These are phyloP conservation scores for Penicillium cosmopolitanum DNA, from an alignment of 495 filamentous ascomycete species.

Conservation along the genomic window DNA sequence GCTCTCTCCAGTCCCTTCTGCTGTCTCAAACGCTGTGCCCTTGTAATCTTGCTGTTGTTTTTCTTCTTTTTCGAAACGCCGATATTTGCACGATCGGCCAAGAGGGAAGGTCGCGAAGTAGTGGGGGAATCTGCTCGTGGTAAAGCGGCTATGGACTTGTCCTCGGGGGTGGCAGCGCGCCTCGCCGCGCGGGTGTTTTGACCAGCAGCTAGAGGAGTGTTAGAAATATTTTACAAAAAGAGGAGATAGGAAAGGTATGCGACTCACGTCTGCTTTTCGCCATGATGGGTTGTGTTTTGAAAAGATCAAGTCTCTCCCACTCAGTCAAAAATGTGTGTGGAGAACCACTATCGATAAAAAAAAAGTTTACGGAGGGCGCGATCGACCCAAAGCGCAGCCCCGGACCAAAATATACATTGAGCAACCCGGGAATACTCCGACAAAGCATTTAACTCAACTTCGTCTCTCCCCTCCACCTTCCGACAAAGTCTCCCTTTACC, in stretches of 20 bases:
- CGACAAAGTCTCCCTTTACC: neutral
- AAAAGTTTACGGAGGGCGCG: slow-evolving; percentile 36
- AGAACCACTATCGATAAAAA: slow-evolving; percentile 50
- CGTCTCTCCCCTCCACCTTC: slow-evolving; percentile 17
- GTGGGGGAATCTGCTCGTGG: slow-evolving; percentile 57
- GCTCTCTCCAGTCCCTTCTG: slow-evolving; percentile 76
- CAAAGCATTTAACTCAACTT: slow-evolving; percentile 3
- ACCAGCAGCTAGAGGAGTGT: slow-evolving; percentile 38
- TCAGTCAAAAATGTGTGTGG: neutral
- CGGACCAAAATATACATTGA: slow-evolving; percentile 20
- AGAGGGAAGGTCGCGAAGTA: slow-evolving; percentile 58
- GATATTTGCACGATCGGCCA: slow-evolving; percentile 58
- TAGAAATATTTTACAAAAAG: slow-evolving; percentile 23
- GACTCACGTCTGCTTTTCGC: slow-evolving; percentile 51
- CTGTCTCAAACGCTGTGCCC: slow-evolving; percentile 66
- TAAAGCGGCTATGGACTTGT: slow-evolving; percentile 71
- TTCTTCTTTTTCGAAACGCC: slow-evolving; percentile 72
- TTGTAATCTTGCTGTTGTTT: slow-evolving; percentile 61
- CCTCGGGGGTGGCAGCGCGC: slow-evolving; percentile 71
- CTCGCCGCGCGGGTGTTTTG: slow-evolving; percentile 73
- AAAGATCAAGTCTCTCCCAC: neutral
- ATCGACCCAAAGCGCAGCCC: slow-evolving; percentile 34
- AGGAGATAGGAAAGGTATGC: neutral
- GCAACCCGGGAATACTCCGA: no score
- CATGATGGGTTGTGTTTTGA: slow-evolving; percentile 45